phyloP scores from a whole-genome alignment of 495 filamentous ascomycete species.

The Pseudomonodictys pantanalensis region DNA sequence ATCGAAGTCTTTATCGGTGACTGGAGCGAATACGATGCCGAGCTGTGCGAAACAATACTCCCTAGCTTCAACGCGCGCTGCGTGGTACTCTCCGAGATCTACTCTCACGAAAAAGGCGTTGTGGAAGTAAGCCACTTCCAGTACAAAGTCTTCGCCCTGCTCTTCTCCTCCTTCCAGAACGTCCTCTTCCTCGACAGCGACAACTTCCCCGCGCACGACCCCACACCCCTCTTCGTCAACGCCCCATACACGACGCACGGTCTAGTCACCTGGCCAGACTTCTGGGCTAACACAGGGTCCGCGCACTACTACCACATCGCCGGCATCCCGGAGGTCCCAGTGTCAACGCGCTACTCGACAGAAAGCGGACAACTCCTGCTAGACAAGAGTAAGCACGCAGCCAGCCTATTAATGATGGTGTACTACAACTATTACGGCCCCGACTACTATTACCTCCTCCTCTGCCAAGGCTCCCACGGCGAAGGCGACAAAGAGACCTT shows the following conservation, averaged over 20 bases:
- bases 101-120: slow-evolving; percentile 21
- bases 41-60: slow-evolving; percentile 53
- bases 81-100: slow-evolving; percentile 34
- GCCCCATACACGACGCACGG: slow-evolving; percentile 54
- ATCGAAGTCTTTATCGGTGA: slow-evolving; percentile 59
- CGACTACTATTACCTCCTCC: slow-evolving; percentile 56
- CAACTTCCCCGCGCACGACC: slow-evolving; percentile 52
- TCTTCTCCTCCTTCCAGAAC: slow-evolving; percentile 60
- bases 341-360: slow-evolving; percentile 24
- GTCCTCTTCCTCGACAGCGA: slow-evolving; percentile 64
- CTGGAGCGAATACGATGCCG: slow-evolving; percentile 48
- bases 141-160: slow-evolving; percentile 58
- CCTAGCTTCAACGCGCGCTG: slow-evolving; percentile 53
- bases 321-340: slow-evolving; percentile 39
- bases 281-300: slow-evolving; percentile 55
- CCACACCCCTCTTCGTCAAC: slow-evolving; percentile 50
- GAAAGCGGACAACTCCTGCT: slow-evolving; percentile 60
- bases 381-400: slow-evolving; percentile 52
- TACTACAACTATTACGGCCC: slow-evolving; percentile 66
- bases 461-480: slow-evolving; percentile 56
- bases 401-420: slow-evolving; percentile 53
- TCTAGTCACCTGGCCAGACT: slow-evolving; percentile 62
- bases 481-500: slow-evolving; percentile 69
- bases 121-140: slow-evolving; percentile 47
- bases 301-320: slow-evolving; percentile 56